Base-by-base conservation (phyloP, 129 eudicot genomes). In the Silybum marianum region DNA sequence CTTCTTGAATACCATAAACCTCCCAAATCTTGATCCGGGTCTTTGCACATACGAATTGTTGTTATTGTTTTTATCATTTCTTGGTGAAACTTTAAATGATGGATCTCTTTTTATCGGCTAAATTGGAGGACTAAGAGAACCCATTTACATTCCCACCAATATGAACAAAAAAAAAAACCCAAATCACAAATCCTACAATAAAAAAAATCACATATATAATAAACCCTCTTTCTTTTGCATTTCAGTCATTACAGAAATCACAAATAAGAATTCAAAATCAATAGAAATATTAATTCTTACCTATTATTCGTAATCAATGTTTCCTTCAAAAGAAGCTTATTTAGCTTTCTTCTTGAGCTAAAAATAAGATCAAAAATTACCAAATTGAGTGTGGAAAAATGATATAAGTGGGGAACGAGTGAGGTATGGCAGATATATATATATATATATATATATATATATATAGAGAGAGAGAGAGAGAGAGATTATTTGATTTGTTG, bases 1-100 rank as follows among this genome's bases (percentile, higher is more conserved):
- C 85, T 88, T 95, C 89, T 93, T 95, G 74, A 91, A 75, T 21
- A 88, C 71, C 71, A 91, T 18, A 42, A 89, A 74, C 78, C 97
- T 90, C 28, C 91, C 86, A 60, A 89, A 82, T 87, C 94, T 88
- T 74, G 98, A 90, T 93, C 97, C 93, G 91, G 85, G 87, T 87
- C 88, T 80, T 81, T 89, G 93, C 77, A 67, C 18, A 82, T 60
- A 23, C 65, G 74, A 77, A 51, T 48, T 48, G 44, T 60, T n/a
- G n/a, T n/a, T n/a, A n/a, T n/a, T 46, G 28, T 78, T 81, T n/a
- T 82, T 90, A 70, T 75, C 87, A 74, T 77, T 88, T 82, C 83
- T 82, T 65, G 83, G 80, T n/a, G 93, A 75, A 69, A 22, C 9
- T 69, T 75, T 75, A 69, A 81, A 80, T 34, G 76, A 46, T 19